These are phyloP conservation scores for Amanita pseudoporphyria DNA, from an alignment of 768 basidiomycete genomes.

Conservation along the genomic window DNA sequence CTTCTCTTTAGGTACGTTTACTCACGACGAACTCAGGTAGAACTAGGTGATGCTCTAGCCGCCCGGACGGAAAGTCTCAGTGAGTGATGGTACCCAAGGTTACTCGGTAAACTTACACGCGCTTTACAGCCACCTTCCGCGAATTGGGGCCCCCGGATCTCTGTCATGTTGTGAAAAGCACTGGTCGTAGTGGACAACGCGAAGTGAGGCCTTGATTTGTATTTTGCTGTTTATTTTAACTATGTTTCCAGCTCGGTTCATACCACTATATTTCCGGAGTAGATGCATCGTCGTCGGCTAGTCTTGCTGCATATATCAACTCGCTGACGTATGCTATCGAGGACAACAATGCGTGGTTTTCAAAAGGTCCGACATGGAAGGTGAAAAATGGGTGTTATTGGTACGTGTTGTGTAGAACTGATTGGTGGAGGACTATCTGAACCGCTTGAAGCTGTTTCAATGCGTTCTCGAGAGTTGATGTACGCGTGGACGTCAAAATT, in stretches of 20 bases:
- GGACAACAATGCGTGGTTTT: slow-evolving; percentile 88
- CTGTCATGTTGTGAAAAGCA: slow-evolving; percentile 91
- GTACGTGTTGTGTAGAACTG: slow-evolving; percentile 28
- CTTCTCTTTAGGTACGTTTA: neutral
- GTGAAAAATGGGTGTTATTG: slow-evolving; percentile 91
- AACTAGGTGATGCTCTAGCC: slow-evolving; percentile 81
- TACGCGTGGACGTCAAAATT: slow-evolving; percentile 96
- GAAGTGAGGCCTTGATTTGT: slow-evolving; percentile 28
- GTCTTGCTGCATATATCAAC: slow-evolving; percentile 96
- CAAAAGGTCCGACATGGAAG: slow-evolving; percentile 78
- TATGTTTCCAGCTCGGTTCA: slow-evolving; percentile 62
- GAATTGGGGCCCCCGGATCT: slow-evolving; percentile 97
- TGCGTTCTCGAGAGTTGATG: slow-evolving; percentile 93
- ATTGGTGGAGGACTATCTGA: neutral
- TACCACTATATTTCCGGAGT: slow-evolving; percentile 99
- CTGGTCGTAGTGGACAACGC: slow-evolving; percentile 70
- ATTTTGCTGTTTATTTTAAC: neutral
- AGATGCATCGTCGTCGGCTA: slow-evolving; percentile 96
- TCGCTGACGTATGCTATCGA: slow-evolving; percentile 95
- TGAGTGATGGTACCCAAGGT: slow-evolving; percentile 28
- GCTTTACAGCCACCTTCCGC: slow-evolving; percentile 72
- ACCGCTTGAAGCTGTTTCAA: slow-evolving; percentile 72
- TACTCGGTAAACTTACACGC: slow-evolving; percentile 14
- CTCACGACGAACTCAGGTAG: slow-evolving; percentile 40
- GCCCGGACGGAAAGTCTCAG: slow-evolving; percentile 89